phyloP scores from a whole-genome alignment of 371 early-diverging fungal genomes.

The Syncephalastrum sp. region DNA sequence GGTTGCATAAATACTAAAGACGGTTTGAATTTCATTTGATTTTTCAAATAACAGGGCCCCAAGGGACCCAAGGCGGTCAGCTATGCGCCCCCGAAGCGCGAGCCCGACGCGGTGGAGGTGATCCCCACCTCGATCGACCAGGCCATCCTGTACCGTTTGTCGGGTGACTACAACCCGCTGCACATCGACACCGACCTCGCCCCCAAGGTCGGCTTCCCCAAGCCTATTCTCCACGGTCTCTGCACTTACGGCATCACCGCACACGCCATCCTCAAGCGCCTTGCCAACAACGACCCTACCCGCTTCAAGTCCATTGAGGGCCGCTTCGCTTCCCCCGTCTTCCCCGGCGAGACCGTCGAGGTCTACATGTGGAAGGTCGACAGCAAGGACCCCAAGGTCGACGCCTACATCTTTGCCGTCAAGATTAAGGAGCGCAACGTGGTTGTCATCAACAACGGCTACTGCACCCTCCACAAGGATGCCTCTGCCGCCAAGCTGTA shows the following conservation, averaged over 20 bases:
- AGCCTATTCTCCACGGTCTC: constrained; percentile 70
- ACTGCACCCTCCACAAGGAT: constrained; percentile 38
- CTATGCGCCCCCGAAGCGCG: constrained; percentile 45
- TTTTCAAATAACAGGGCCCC: constrained; percentile 30
- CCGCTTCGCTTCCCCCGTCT: constrained; percentile 70
- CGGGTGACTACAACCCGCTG: constrained; percentile 70
- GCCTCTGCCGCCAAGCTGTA: constrained; percentile 29
- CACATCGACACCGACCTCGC: constrained; percentile 65
- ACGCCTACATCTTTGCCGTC: constrained; percentile 51
- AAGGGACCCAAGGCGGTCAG: constrained; percentile 47
- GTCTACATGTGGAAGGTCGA: constrained; percentile 68
- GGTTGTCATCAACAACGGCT: constrained; percentile 50
- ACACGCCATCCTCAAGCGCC: constrained; percentile 53
- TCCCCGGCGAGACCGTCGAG: constrained; percentile 64
- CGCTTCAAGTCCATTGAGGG: constrained; percentile 60
- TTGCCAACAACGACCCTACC: constrained; percentile 50
- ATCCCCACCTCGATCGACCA: constrained; percentile 47
- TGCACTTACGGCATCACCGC: constrained; percentile 64
- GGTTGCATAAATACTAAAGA: background rate
- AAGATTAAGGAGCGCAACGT: constrained; percentile 49
- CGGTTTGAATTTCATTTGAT: constrained; percentile 3
- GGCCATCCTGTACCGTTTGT: constrained; percentile 67
- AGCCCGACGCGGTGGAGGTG: constrained; percentile 50
- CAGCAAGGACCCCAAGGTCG: constrained; percentile 29
- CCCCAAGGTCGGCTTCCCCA: constrained; percentile 60